Evolutionary conservation across 805 yeast genomes (phyloP).

Genomic region (Starmerella sp.): DNA sequence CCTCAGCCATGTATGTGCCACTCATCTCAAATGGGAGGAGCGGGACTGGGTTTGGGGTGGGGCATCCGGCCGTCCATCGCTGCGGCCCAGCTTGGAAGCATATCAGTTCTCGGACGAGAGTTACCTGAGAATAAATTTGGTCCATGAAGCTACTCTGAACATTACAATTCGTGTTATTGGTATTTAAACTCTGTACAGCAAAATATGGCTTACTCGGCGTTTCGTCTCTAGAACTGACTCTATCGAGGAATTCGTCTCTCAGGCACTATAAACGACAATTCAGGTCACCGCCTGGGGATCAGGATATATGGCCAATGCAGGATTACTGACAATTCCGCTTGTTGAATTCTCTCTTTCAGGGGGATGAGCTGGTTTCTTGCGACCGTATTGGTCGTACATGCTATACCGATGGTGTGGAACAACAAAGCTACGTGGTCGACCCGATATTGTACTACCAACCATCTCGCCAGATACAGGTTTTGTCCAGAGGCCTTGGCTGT

Average conservation of each 20-base stretch:
- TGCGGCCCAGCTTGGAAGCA: not conserved
- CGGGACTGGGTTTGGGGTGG: slow-evolving; percentile 1
- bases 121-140: too few relatives aligned
- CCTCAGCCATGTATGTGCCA: slow-evolving; percentile 1
- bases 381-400: slow-evolving; percentile 1
- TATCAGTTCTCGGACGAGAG: too few relatives aligned
- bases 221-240: too few relatives aligned
- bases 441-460: not conserved
- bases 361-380: not conserved
- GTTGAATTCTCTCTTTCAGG: not conserved
- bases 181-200: too few relatives aligned
- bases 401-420: not conserved
- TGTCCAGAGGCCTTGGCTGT: not conserved
- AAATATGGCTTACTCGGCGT: too few relatives aligned
- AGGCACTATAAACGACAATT: too few relatives aligned
- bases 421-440: not conserved
- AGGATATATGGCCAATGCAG: too few relatives aligned
- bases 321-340: not conserved
- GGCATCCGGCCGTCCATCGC: not conserved
- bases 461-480: not conserved
- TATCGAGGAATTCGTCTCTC: too few relatives aligned
- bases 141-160: too few relatives aligned
- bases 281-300: too few relatives aligned
- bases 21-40: slow-evolving; percentile 1
- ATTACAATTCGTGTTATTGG: too few relatives aligned